A percentile compares a stretch with the other conserved stretches of the same genome.
phyloP scores from a whole-genome alignment of 306 rosid species.

The Cercis canadensis region DNA sequence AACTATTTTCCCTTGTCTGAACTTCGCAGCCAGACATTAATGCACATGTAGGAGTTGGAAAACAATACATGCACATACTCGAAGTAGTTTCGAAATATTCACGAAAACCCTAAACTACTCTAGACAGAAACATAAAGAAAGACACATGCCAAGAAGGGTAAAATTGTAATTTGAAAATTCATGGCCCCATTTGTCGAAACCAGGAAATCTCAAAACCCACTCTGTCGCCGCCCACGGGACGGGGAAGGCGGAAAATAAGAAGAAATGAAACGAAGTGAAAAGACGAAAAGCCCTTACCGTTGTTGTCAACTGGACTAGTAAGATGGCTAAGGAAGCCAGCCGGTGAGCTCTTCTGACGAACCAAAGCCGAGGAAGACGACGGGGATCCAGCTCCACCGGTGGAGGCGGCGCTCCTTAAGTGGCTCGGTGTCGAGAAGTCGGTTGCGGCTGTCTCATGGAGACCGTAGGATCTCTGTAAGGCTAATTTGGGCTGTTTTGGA shows the following conservation, averaged over 20 bases:
- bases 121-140: no score
- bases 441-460: slow-evolving; percentile 43
- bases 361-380: slow-evolving; percentile 50
- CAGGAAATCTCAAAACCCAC: background rate
- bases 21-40: no score
- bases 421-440: slow-evolving; percentile 31
- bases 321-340: slow-evolving; percentile 79
- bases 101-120: no score
- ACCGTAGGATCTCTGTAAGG: slow-evolving; percentile 46
- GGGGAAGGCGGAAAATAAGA: no score
- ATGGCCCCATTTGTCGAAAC: no score
- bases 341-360: slow-evolving; percentile 94
- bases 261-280: background rate
- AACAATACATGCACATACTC: no score
- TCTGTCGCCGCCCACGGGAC: slow-evolving; percentile 13
- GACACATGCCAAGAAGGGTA: background rate
- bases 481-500: slow-evolving; percentile 21
- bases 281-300: slow-evolving; percentile 39
- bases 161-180: background rate
- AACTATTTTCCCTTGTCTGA: background rate
- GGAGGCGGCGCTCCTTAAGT: background rate
- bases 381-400: slow-evolving; percentile 22
- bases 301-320: slow-evolving; percentile 41
- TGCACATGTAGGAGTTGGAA: no score
- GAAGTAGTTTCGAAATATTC: no score